Evolutionary conservation across 78 protist genomes (phyloP).

Genomic region (Dictyostelium citrinum): DNA sequence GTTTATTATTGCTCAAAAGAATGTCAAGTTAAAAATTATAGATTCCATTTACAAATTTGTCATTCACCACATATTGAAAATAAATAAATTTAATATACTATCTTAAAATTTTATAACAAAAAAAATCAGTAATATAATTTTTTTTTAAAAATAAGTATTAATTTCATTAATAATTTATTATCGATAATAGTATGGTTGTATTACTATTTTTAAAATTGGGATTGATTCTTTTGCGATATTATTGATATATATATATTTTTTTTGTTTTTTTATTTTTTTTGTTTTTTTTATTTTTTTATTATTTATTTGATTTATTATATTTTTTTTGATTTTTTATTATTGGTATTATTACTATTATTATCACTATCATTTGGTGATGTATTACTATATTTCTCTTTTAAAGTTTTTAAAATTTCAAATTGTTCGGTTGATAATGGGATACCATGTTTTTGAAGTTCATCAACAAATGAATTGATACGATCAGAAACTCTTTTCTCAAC

Average conservation of each 20-base stretch:
- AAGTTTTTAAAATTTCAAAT: constrained; percentile 35
- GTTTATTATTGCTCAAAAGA: constrained; percentile 73
- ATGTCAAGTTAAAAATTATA: constrained; percentile 63
- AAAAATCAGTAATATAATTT: no score
- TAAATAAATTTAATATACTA: not conserved
- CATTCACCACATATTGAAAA: not conserved
- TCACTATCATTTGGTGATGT: not conserved
- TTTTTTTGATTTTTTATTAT: not conserved
- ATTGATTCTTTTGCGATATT: not conserved
- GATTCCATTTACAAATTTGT: constrained; percentile 51
- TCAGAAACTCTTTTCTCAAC: constrained; percentile 52
- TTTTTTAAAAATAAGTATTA: not conserved
- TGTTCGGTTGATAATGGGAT: constrained; percentile 71
- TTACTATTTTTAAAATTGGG: not conserved
- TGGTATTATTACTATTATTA: not conserved
- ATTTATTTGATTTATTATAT: not conserved
- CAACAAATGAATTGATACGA: constrained; percentile 12
- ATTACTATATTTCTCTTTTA: constrained; percentile 13
- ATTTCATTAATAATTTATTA: not conserved
- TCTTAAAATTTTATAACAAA: no score
- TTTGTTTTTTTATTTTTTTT: not conserved
- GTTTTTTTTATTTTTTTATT: not conserved
- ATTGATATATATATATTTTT: not conserved
- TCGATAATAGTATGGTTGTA: not conserved
- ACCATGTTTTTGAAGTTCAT: constrained; percentile 49